phyloP scores from a whole-genome alignment of 306 rosid species.

The Herpetospermum pedunculosum region DNA sequence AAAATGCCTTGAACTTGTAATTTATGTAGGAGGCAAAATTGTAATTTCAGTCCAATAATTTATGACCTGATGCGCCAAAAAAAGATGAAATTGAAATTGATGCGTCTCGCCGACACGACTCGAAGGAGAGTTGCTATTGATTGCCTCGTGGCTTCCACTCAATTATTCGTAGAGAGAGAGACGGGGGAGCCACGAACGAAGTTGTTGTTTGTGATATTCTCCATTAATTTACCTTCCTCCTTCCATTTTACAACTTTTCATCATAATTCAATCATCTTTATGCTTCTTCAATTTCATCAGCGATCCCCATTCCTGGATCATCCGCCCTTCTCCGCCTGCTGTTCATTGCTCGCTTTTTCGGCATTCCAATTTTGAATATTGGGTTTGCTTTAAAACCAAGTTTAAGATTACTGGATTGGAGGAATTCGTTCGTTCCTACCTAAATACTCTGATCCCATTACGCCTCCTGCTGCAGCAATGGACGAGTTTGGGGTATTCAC shows the following conservation, averaged over 20 bases:
- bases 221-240: not conserved
- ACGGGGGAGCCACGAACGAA: not conserved
- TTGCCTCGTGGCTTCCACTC: conserved; percentile 5
- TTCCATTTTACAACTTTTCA: too few relatives aligned
- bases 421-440: too few relatives aligned
- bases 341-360: not conserved
- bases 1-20: too few relatives aligned
- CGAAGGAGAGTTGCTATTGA: not conserved
- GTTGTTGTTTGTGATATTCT: not conserved
- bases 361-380: not conserved
- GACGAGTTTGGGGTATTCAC: conserved; percentile 90
- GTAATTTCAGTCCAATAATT: too few relatives aligned
- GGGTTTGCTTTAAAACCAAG: not conserved
- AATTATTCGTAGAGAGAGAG: not conserved
- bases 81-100: too few relatives aligned
- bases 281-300: too few relatives aligned
- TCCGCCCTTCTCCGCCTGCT: too few relatives aligned
- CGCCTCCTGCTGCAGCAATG: conserved; percentile 39
- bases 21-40: too few relatives aligned
- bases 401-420: not conserved
- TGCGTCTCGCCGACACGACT: not conserved
- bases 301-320: too few relatives aligned
- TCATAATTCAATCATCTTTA: too few relatives aligned
- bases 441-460: not conserved
- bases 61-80: too few relatives aligned